Evolutionary conservation across 2,329 filamentous ascomycete genomes (phyloP).

Genomic region (Acrocalymma vagum): DNA sequence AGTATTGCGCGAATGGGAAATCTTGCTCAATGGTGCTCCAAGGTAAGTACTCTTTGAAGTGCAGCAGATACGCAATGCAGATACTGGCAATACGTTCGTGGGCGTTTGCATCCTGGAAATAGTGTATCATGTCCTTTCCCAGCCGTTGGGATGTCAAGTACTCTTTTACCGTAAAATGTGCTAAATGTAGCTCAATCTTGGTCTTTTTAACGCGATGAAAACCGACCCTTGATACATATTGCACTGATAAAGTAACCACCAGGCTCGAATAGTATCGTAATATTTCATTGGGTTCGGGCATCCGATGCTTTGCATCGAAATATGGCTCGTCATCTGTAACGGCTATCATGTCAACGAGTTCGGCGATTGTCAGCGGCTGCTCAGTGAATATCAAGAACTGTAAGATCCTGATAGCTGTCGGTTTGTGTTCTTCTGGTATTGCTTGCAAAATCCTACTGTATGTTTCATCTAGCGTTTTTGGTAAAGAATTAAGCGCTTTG

Average conservation of each 20-base stretch:
- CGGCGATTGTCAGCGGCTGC: background rate
- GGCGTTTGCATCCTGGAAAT: conserved; percentile 6
- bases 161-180: conserved; percentile 27
- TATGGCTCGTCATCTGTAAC: conserved; percentile 4
- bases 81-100: no score
- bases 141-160: conserved; percentile 18
- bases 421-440: background rate
- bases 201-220: no score
- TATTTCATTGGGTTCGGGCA: conserved; percentile 26
- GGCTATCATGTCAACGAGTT: conserved; percentile 1
- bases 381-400: conserved; percentile 1
- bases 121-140: background rate
- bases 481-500: conserved; percentile 1
- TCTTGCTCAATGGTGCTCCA: no score
- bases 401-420: background rate
- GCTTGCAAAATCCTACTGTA: conserved; percentile 6
- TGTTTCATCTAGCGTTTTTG: conserved; percentile 10
- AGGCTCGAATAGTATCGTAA: conserved; percentile 27
- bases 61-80: conserved; percentile 21
- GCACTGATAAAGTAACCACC: conserved; percentile 14
- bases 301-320: conserved; percentile 17
- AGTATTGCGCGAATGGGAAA: conserved; percentile 1
- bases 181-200: no score
- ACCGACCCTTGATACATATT: background rate
- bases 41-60: no score